A percentile compares a stretch with the other conserved stretches of the same genome.
Evolutionary conservation across 805 yeast genomes (phyloP).

Genomic region (Naumovozyma dairenensis): DNA sequence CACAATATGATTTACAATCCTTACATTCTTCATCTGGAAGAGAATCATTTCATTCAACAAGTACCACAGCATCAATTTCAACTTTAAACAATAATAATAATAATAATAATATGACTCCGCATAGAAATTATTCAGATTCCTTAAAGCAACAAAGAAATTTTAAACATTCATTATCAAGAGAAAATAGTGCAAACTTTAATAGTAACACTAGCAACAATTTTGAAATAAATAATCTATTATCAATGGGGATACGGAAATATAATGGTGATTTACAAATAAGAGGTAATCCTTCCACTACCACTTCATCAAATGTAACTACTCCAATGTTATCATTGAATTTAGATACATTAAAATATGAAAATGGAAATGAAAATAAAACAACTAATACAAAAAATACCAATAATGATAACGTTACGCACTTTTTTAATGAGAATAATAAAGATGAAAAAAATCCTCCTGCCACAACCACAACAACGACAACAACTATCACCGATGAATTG

Average conservation of each 20-base stretch:
- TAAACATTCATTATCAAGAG: background rate
- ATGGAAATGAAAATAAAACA: background rate
- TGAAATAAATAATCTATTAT: no score
- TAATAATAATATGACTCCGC: background rate
- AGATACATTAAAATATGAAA: background rate
- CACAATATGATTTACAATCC: background rate
- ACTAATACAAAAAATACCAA: no score
- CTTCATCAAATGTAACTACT: background rate
- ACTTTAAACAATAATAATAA: background rate
- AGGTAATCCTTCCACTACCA: background rate
- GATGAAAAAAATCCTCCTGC: no score
- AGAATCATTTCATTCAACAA: no score
- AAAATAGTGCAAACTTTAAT: background rate
- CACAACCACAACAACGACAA: conserved; percentile 5
- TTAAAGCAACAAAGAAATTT: background rate
- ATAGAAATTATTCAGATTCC: conserved; percentile 1
- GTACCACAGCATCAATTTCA: background rate
- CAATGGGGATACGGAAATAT: no score
- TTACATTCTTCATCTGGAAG: conserved; percentile 2
- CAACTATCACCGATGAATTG: conserved; percentile 22
- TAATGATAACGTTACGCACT: no score
- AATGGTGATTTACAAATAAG: background rate
- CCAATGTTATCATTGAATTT: background rate
- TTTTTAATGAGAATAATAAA: no score
- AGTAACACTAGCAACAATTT: background rate